These are phyloP conservation scores for Chenopodium formosanum DNA, from an alignment of 148 eudicot genomes.

Conservation along the genomic window DNA sequence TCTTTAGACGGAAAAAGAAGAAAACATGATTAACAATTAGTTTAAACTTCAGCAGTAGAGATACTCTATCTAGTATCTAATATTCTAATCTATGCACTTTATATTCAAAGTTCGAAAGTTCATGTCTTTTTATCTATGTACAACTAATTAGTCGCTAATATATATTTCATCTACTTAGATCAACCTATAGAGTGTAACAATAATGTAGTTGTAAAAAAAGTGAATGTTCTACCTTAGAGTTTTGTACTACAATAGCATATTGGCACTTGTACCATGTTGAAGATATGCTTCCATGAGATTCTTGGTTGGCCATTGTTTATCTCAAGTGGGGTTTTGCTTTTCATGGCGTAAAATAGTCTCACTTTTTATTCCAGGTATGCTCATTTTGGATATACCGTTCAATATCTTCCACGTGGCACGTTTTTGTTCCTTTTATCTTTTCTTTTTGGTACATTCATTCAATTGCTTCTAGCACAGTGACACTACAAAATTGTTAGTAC, in stretches of 20 bases:
- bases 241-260: not conserved
- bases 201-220: not conserved
- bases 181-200: too few relatives aligned
- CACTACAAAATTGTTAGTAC: not conserved
- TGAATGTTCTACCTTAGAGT: not conserved
- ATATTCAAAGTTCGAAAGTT: too few relatives aligned
- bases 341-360: not conserved
- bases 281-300: slow-evolving; percentile 1
- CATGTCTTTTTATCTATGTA: too few relatives aligned
- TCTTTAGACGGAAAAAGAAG: too few relatives aligned
- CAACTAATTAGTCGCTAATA: too few relatives aligned
- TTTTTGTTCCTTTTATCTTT: not conserved
- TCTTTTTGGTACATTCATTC: not conserved
- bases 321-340: not conserved
- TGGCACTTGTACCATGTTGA: not conserved
- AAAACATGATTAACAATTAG: too few relatives aligned
- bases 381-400: not conserved
- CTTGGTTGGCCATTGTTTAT: not conserved
- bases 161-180: too few relatives aligned
- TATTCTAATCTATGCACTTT: too few relatives aligned
- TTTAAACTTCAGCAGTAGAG: too few relatives aligned
- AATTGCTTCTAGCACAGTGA: too few relatives aligned
- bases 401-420: not conserved
- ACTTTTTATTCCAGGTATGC: not conserved
- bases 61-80: not conserved